These are phyloP conservation scores for Ogataea methylovora DNA, from an alignment of 805 yeast genomes.

Conservation along the genomic window DNA sequence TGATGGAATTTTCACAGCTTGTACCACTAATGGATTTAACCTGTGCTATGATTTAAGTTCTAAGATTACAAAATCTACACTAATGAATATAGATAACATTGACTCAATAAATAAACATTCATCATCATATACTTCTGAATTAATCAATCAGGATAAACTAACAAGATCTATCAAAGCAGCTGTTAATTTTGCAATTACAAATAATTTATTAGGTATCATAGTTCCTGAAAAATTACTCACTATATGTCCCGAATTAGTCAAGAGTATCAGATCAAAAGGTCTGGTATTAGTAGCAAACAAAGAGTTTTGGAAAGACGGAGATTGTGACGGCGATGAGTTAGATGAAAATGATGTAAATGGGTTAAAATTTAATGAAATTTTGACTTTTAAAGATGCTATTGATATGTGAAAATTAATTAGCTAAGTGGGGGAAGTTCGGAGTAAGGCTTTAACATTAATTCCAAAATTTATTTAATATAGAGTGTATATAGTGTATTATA, in stretches of 20 bases:
- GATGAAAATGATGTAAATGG: constrained; percentile 51
- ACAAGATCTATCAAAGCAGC: constrained; percentile 77
- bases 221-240: constrained; percentile 64
- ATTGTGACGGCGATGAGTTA: constrained; percentile 5
- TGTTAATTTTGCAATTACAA: constrained; percentile 67
- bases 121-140: constrained; percentile 22
- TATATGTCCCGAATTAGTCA: constrained; percentile 69
- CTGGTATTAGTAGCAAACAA: constrained; percentile 63
- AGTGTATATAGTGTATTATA: too few species aligned
- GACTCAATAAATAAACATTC: constrained; percentile 29
- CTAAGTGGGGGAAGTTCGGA: too few species aligned
- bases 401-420: constrained; percentile 21
- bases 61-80: background rate
- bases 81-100: constrained; percentile 26
- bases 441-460: background rate
- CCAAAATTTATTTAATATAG: background rate
- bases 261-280: constrained; percentile 72
- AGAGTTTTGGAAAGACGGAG: constrained; percentile 3
- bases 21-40: constrained; percentile 35
- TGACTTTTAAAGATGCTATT: constrained; percentile 59
- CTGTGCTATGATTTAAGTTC: constrained; percentile 2
- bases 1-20: constrained; percentile 24
- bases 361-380: constrained; percentile 49
- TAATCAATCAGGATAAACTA: constrained; percentile 32
- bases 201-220: constrained; percentile 80